Base-by-base conservation (phyloP, 345 rosid genomes). In the Anacardium occidentale region DNA sequence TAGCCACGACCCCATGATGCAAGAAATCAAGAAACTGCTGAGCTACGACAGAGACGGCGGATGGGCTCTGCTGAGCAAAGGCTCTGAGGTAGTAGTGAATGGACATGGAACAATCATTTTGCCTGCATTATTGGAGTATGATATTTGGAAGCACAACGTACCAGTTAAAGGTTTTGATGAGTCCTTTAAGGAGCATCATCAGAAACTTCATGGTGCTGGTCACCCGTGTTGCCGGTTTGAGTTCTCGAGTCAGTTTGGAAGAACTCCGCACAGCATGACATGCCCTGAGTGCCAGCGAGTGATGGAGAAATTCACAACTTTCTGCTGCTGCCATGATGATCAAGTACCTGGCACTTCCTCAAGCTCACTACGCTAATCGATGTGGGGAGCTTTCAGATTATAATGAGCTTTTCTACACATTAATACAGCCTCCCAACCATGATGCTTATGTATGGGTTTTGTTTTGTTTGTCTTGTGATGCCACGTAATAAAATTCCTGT, bases 241-340 rank as follows among this genome's bases (percentile, higher is more conserved):
- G 74, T 88, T 94, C 82, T 88, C 86, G 10, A 70, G 74, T 75
- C 65, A 66, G 3, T 73, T 81, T 7, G 87, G 91, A 53, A 86
- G 89, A 77, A 86, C 89, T 69, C 97, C 98, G 0, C 84, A 79
- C 20, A 80, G 69, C 73, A 74, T 91, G 88, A 87, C 75, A 61
- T 94, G 97, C 84, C 93, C 94, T 7, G 93, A 94, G 70, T 91
- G 98, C 68, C 76, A 72, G 5, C 93, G 90, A 11, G 1, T 24
- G 12, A 94, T 94, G 98, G 92, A 89, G 82, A 90, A 81, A 78
- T 84, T 82, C 84, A 61, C 75, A 45, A 83, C 85, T 54, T 94
- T 88, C 84, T 37, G 80, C 60, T 94, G 97, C 83, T 91, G 96
- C 88, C 96, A 94, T 72, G 97, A 86, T 29, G 90, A 86, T 8